phyloP scores from a whole-genome alignment of 768 basidiomycete species.

The Collybia sordida region DNA sequence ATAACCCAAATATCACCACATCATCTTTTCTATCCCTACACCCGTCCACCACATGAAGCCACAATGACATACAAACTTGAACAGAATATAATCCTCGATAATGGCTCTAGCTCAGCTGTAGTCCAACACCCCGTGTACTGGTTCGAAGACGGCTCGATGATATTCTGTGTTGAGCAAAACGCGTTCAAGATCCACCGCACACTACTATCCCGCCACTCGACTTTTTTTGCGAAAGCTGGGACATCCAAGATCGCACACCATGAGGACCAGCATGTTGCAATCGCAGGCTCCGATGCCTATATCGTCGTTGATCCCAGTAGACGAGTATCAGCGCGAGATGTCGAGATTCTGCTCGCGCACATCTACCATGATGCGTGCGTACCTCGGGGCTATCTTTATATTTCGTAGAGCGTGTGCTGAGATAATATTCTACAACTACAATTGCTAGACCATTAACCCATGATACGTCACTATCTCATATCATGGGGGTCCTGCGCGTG shows the following conservation, averaged over 20 bases:
- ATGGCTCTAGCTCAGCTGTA: no score
- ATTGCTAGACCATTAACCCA: conserved; percentile 52
- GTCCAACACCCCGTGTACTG: conserved; percentile 52
- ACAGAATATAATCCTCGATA: no score
- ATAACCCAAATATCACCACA: no score
- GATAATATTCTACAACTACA: conserved; percentile 12
- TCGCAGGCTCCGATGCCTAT: conserved; percentile 8
- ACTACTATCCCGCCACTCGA: conserved; percentile 54
- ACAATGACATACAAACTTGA: no score
- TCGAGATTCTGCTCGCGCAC: conserved; percentile 58
- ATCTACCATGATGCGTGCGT: conserved; percentile 71
- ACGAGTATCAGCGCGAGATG: conserved; percentile 42
- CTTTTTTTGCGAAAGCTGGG: conserved; percentile 18
- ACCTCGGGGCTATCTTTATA: neutral
- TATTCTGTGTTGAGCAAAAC: conserved; percentile 43
- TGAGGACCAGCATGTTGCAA: neutral
- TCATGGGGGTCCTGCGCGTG: conserved; percentile 57
- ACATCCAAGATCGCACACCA: neutral
- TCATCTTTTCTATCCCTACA: no score
- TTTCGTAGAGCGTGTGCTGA: conserved; percentile 1
- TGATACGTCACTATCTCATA: conserved; percentile 41
- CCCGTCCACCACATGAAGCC: no score
- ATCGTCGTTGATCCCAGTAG: conserved; percentile 35
- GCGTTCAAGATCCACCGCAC: conserved; percentile 59
- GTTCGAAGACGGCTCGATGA: conserved; percentile 65